Conservation (phyloP, 1,284 basidiomycete species). For the Schizophyllum commune region DNA sequence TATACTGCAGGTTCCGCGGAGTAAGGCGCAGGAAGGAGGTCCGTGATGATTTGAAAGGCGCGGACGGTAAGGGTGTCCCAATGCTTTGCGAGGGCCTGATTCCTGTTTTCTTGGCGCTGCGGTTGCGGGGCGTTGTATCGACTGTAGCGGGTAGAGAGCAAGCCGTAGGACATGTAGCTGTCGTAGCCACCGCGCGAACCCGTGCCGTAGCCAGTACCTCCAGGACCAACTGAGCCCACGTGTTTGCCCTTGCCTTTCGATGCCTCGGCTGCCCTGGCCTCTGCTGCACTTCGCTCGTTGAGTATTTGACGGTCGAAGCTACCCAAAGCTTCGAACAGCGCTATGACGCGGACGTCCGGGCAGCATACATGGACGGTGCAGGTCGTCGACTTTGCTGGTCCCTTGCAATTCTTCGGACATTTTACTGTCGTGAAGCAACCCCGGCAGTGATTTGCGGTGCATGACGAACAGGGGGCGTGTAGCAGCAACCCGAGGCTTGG, state of each 20-base stretch:
- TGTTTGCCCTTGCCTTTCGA: conserved; percentile 17
- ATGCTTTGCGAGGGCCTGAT: conserved; percentile 16
- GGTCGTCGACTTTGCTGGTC: conserved; percentile 19
- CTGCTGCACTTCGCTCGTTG: conserved; percentile 29
- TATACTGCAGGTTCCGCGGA: conserved; percentile 30
- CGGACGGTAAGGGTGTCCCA: conserved; percentile 36
- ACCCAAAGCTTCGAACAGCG: conserved; percentile 40
- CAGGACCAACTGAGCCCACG: conserved; percentile 32
- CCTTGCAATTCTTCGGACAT: conserved; percentile 36
- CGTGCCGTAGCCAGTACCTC: conserved; percentile 42
- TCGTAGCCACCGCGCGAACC: conserved; percentile 9
- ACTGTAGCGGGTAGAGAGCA: too few relatives aligned
- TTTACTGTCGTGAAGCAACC: conserved; percentile 34
- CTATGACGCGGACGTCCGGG: conserved; percentile 38
- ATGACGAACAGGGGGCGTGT: conserved; percentile 34
- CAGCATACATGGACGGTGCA: conserved; percentile 37
- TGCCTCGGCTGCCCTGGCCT: conserved; percentile 27
- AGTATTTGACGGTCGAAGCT: conserved; percentile 40
- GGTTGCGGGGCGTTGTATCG: neutral
- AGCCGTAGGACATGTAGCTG: too few relatives aligned
- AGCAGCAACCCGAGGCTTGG: conserved; percentile 29
- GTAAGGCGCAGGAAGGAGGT: conserved; percentile 39
- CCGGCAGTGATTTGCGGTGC: conserved; percentile 38
- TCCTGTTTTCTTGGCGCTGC: neutral
- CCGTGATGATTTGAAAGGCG: conserved; percentile 30